Base-by-base conservation (phyloP, 2,329 filamentous ascomycete genomes). In the Penicillium freii region DNA sequence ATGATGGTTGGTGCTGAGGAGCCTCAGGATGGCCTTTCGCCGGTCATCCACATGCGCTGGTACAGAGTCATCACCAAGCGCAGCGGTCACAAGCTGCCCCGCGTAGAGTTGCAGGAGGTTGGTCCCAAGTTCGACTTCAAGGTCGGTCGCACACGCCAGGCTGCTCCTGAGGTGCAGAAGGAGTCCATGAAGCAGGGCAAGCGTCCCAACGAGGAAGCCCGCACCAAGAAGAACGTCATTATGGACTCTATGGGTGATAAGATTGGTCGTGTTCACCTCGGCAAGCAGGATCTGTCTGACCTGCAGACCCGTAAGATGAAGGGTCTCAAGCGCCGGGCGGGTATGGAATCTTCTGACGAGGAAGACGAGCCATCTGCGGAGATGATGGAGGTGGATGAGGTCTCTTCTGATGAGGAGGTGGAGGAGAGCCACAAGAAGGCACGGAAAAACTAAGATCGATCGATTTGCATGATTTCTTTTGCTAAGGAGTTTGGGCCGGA, bases 231-330 rank as follows among this genome's bases (percentile, higher is more conserved):
- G 88, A 99, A 99, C 76, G 88, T 99, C 67, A 85, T 87, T 54
- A 95, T 90, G 56, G 92, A 97, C 74, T 77, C 87, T 43, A 91
- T 99, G 79, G 94, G 94, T 73, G 94, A 99, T 78, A 97, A 97
- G 87, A 83, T 97, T 63, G 94, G 93, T 62, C 87, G 92, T 66
- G 89, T 99, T 62, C 94, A 99, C 75, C 77, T 96, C 59, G 91
- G 90, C 70, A 91, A 88, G 80, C 92, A 97, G 78, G 92, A 99
- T 78, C 83, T 99, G 58, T 82, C 81, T 71, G 84, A 89, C 68
- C 77, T 99, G 76, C 94, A 99, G 81, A 95, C 92, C 52, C 87
- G 94, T 72, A 99, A 99, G 86, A 97, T 99, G 92, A 99, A 99
- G 86, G 94, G 92, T 65, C 77, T 99, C 66, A 99, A 97, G 85